phyloP scores from a whole-genome alignment of 2,329 filamentous ascomycete species.

The Calonectria crousiana region DNA sequence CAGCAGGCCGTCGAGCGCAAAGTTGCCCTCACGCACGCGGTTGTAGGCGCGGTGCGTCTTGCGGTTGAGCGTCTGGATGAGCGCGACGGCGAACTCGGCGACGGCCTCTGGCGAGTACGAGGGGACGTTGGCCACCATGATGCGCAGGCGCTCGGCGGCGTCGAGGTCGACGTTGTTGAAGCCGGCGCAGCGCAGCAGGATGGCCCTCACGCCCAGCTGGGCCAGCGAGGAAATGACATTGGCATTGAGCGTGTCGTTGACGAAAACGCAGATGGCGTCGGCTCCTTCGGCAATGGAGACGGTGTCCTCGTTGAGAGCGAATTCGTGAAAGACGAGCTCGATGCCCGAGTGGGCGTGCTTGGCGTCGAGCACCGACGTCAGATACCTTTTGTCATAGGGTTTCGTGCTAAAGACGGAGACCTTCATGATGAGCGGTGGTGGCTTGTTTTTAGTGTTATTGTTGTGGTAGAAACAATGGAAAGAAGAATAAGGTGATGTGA shows the following conservation, averaged over 20 bases:
- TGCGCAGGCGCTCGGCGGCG: constrained; percentile 63
- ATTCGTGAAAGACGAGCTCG: constrained; percentile 69
- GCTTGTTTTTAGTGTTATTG: not conserved
- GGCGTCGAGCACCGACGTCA: constrained; percentile 57
- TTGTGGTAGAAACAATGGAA: not conserved
- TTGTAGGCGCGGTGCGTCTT: constrained; percentile 77
- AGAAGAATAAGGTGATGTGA: not conserved
- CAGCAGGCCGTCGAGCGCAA: constrained; percentile 73
- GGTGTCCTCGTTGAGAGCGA: constrained; percentile 67
- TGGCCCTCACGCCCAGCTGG: constrained; percentile 63
- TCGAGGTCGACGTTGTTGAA: constrained; percentile 76
- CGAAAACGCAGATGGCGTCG: constrained; percentile 75
- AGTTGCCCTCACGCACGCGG: constrained; percentile 77
- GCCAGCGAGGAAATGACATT: constrained; percentile 65
- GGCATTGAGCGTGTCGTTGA: constrained; percentile 71
- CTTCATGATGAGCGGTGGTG: constrained; percentile 57
- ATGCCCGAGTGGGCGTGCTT: constrained; percentile 51
- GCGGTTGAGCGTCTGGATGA: constrained; percentile 76
- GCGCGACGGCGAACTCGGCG: constrained; percentile 76
- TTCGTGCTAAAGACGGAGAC: constrained; percentile 75
- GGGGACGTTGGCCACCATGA: constrained; percentile 76
- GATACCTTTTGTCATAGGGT: constrained; percentile 70
- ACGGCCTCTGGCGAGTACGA: constrained; percentile 78
- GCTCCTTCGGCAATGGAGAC: constrained; percentile 64
- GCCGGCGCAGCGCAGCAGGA: constrained; percentile 76